Base-by-base conservation (phyloP, 2,329 filamentous ascomycete species). In the Sphaceloma murrayae region DNA sequence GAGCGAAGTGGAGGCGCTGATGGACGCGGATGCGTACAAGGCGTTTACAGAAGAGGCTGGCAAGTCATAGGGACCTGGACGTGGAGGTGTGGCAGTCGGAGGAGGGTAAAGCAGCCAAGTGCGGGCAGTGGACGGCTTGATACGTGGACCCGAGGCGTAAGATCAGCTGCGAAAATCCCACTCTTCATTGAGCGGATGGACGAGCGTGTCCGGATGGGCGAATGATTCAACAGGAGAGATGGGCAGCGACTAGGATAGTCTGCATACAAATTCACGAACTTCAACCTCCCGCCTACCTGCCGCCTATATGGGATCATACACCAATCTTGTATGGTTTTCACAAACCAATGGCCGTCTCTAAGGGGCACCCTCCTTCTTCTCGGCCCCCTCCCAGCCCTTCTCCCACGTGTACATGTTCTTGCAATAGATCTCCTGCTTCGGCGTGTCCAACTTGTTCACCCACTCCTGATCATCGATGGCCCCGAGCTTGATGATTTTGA, bases 21-120 rank as follows among this genome's bases (percentile, higher is more conserved):
- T 96, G 84, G 80, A 79, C 58, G 72, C 69, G 49, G 76, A 80
- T 57, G 79, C 76, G 52, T 96, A 98, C 69, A 80, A 80, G 67
- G 70, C 71, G 29, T 88, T 88, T 60, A 84, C 78, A 16, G 71
- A 74, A 55, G 69, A 74, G 54, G 58, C 58, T 48, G 56, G 51
- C 17, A 45, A 34, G 43, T 34, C 22, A 34, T 34, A 18, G 16
- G 31, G 24, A 11, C 11, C 24, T 6, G 24, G 11, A 30, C 21
- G n/a, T n/a, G n/a, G 11, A 17, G 16, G 2, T 13, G 6, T 5
- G 34, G 34, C 34, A 40, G 13, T n/a, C n/a, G n/a, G n/a, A n/a
- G n/a, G n/a, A n/a, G n/a, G n/a, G n/a, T n/a, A n/a, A n/a, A n/a
- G n/a, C n/a, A n/a, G n/a, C n/a, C n/a, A n/a, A n/a, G n/a, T n/a